phyloP scores from a whole-genome alignment of 2,329 filamentous ascomycete genomes.

The Paraconiothyrium sp. region DNA sequence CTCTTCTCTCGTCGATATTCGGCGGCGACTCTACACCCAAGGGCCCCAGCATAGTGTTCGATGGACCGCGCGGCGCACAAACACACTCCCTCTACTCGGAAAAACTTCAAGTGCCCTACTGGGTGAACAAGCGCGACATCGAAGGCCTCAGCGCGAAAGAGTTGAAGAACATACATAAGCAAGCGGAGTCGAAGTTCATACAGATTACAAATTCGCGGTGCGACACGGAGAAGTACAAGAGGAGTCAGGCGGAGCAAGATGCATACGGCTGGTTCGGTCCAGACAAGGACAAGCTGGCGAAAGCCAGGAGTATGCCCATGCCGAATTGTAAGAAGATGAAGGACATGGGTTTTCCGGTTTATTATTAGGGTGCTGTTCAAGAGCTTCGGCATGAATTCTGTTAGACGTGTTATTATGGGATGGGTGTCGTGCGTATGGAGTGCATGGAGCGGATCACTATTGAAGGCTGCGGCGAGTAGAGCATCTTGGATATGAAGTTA shows the following conservation, averaged over 20 bases:
- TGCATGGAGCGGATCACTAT: neutral
- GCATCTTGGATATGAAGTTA: neutral
- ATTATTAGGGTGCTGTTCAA: conserved; percentile 4
- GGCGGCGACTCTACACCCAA: conserved; percentile 60
- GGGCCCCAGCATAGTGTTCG: conserved; percentile 79
- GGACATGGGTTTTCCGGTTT: conserved; percentile 49
- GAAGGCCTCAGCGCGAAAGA: conserved; percentile 74
- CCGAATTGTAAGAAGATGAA: conserved; percentile 67
- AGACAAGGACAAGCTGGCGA: conserved; percentile 80
- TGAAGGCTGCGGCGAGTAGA: neutral
- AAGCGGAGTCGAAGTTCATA: conserved; percentile 79
- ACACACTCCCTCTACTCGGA: conserved; percentile 78
- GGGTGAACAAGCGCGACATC: conserved; percentile 81
- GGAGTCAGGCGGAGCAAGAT: conserved; percentile 75
- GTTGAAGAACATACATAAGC: conserved; percentile 77
- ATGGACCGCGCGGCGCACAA: conserved; percentile 73
- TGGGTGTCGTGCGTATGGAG: neutral
- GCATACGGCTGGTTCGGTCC: conserved; percentile 89
- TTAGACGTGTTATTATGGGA: conserved; percentile 1
- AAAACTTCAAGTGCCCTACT: conserved; percentile 81
- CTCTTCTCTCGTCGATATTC: conserved; percentile 83
- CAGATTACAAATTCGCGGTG: conserved; percentile 74
- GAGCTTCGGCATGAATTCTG: neutral
- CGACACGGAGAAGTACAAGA: conserved; percentile 73
- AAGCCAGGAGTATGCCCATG: conserved; percentile 70